These are phyloP conservation scores for Nakaseomyces nivariensis DNA, from an alignment of 1,139 yeast genomes.

Conservation along the genomic window DNA sequence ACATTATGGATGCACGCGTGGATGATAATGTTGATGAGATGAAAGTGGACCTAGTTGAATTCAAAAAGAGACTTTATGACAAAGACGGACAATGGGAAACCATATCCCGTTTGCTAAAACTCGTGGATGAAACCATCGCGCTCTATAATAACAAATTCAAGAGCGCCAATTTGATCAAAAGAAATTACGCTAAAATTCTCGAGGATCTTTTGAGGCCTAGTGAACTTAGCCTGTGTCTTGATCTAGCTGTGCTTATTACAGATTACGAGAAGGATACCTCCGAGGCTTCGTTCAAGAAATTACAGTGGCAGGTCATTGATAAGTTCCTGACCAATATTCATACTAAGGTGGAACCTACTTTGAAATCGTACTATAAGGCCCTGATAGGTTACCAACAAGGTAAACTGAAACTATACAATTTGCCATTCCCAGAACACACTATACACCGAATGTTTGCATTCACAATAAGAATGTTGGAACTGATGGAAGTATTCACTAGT, in stretches of 20 bases:
- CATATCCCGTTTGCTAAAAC: slow-evolving; percentile 13
- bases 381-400: neutral
- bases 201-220: slow-evolving; percentile 30
- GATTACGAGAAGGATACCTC: slow-evolving; percentile 22
- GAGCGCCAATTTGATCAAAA: slow-evolving; percentile 19
- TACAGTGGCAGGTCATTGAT: slow-evolving; percentile 23
- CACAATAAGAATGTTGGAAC: slow-evolving; percentile 14
- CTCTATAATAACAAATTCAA: slow-evolving; percentile 42
- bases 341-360: slow-evolving; percentile 16
- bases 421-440: slow-evolving; percentile 33
- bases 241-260: slow-evolving; percentile 26
- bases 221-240: slow-evolving; percentile 29
- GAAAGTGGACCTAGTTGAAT: slow-evolving; percentile 7
- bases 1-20: neutral
- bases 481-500: slow-evolving; percentile 15
- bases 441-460: slow-evolving; percentile 41
- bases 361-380: slow-evolving; percentile 15
- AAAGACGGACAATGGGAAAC: slow-evolving; percentile 20
- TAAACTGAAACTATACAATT: neutral
- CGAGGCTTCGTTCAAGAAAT: slow-evolving; percentile 17
- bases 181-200: slow-evolving; percentile 22
- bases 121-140: slow-evolving; percentile 32
- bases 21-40: slow-evolving; percentile 9
- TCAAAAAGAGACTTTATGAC: slow-evolving; percentile 19
- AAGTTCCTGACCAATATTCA: slow-evolving; percentile 18